Percentiles rank a stretch among this genome's conserved stretches.
Conservation (phyloP, 257 asterid genomes). For the Solanum pennellii region DNA sequence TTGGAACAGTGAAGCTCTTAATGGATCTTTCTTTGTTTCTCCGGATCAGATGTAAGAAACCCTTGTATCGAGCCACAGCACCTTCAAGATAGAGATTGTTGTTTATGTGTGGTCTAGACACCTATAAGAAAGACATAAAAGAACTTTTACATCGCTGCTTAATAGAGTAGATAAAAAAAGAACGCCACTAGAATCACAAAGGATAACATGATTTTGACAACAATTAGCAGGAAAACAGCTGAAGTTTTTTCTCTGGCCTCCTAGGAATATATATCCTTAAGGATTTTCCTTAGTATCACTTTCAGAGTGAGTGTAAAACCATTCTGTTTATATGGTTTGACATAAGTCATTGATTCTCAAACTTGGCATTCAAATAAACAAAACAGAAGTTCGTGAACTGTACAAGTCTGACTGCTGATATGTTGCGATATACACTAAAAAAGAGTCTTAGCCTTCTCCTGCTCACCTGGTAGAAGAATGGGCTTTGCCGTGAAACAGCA, state of each 20-base stretch:
- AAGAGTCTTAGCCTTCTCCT: not conserved
- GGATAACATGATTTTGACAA: not conserved
- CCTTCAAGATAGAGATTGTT: slow-evolving; percentile 58
- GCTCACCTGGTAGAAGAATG: slow-evolving; percentile 88
- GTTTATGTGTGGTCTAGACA: slow-evolving; percentile 51
- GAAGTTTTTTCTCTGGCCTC: not conserved
- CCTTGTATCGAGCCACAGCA: slow-evolving; percentile 92
- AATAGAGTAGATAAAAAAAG: not conserved
- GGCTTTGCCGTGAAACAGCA: slow-evolving; percentile 80
- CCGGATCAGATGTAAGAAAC: slow-evolving; percentile 79
- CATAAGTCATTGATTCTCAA: not conserved
- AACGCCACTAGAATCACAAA: not conserved
- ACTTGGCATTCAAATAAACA: not conserved
- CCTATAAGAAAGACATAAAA: slow-evolving; percentile 25
- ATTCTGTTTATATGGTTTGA: not conserved
- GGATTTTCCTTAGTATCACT: not conserved
- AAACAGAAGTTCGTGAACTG: not conserved
- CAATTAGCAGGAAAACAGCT: not conserved
- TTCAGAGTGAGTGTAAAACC: not conserved
- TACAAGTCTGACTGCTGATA: not conserved
- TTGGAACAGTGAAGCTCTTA: slow-evolving; percentile 88
- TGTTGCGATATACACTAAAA: not conserved
- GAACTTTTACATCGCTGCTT: not conserved
- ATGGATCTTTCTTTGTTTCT: slow-evolving; percentile 66
- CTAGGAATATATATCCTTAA: not conserved